Percentiles rank a stretch among this genome's conserved stretches.
Evolutionary conservation across 2,329 filamentous ascomycete genomes (phyloP).

Genomic region (Exophiala lecanii-corni): DNA sequence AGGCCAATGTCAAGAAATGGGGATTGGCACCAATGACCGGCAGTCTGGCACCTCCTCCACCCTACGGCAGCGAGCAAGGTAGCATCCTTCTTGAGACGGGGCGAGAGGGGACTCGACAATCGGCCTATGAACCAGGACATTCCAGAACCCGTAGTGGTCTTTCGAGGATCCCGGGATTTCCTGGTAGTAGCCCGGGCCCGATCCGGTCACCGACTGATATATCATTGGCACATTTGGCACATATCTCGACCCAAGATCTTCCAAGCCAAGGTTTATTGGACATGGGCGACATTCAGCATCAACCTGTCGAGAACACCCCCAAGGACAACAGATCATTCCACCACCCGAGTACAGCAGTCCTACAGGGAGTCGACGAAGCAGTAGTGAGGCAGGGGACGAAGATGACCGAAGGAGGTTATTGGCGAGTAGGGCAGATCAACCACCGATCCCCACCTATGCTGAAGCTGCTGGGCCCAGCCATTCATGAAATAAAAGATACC

Average conservation of each 20-base stretch:
- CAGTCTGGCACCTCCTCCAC: conserved; percentile 87
- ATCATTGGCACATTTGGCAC: conserved; percentile 79
- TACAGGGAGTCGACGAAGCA: conserved; percentile 52
- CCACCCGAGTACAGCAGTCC: conserved; percentile 66
- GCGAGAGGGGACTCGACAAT: conserved; percentile 48
- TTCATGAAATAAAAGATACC: conserved; percentile 24
- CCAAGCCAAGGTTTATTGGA: conserved; percentile 57
- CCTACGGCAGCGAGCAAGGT: conserved; percentile 94
- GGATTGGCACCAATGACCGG: conserved; percentile 93
- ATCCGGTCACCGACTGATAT: conserved; percentile 92
- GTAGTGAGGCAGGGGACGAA: conserved; percentile 55
- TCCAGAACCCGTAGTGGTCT: conserved; percentile 72
- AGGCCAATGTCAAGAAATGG: conserved; percentile 99
- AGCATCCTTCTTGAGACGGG: conserved; percentile 91
- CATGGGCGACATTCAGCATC: conserved; percentile 27
- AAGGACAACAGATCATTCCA: conserved; percentile 56
- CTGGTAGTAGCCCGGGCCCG: conserved; percentile 72
- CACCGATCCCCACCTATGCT: conserved; percentile 74
- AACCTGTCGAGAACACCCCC: conserved; percentile 28
- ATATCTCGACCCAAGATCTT: conserved; percentile 59
- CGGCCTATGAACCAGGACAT: conserved; percentile 57
- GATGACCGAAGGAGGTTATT: conserved; percentile 25
- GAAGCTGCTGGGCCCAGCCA: conserved; percentile 28
- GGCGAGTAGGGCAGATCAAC: conserved; percentile 50
- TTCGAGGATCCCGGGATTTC: conserved; percentile 63